These are phyloP conservation scores for Gynostemma pentaphyllum DNA, from an alignment of 306 rosid species.

Conservation along the genomic window DNA sequence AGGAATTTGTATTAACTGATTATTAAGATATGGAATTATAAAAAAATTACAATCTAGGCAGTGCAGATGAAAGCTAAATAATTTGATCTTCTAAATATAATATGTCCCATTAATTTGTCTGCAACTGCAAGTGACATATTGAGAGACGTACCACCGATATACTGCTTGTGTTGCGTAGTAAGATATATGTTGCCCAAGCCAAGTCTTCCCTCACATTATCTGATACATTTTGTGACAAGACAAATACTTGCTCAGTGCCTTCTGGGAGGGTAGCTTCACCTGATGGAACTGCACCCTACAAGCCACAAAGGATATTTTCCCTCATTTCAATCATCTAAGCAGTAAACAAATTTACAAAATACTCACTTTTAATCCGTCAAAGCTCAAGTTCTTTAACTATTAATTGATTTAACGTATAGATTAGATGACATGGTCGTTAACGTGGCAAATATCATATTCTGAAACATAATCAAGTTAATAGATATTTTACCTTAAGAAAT, in stretches of 20 bases:
- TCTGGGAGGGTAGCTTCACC: conserved; percentile 58
- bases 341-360: too few relatives aligned
- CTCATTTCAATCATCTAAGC: conserved; percentile 4
- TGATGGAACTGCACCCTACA: conserved; percentile 62
- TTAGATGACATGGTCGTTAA: too few relatives aligned
- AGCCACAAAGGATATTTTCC: conserved; percentile 2
- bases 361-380: too few relatives aligned
- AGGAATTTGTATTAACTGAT: conserved; percentile 51
- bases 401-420: too few relatives aligned
- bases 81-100: background rate
- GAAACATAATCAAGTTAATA: too few relatives aligned
- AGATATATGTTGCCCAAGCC: conserved; percentile 82
- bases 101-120: background rate
- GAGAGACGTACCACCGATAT: conserved; percentile 41
- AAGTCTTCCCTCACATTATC: conserved; percentile 58
- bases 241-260: conserved; percentile 61
- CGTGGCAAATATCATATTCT: too few relatives aligned
- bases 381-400: too few relatives aligned
- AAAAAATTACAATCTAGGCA: conserved; percentile 1
- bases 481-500: conserved; percentile 72
- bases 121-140: background rate
- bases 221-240: conserved; percentile 41
- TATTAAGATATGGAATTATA: conserved; percentile 7
- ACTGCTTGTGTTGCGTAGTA: conserved; percentile 69
- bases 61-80: background rate